A percentile compares a stretch with the other conserved stretches of the same genome.
Evolutionary conservation across 805 yeast species (phyloP).

Genomic region (Cyberlindnera saturnus): DNA sequence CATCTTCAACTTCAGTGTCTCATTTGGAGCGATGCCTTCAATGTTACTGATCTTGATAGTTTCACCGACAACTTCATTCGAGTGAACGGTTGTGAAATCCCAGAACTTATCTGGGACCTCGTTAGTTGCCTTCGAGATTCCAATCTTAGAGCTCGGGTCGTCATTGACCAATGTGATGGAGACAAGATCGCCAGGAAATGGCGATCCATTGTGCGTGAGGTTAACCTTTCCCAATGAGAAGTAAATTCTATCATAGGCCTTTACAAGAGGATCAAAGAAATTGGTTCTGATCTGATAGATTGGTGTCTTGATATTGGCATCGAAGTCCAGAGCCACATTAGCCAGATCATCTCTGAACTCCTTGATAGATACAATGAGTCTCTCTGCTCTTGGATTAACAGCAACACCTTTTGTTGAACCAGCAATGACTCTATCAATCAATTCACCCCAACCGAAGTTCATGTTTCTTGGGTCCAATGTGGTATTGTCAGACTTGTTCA

Average conservation of each 20-base stretch:
- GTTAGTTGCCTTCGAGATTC: constrained; percentile 65
- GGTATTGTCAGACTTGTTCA: constrained; percentile 32
- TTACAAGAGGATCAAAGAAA: constrained; percentile 57
- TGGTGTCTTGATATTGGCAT: constrained; percentile 38
- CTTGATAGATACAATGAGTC: constrained; percentile 61
- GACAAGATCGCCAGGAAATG: constrained; percentile 24
- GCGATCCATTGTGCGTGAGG: constrained; percentile 23
- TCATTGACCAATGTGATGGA: constrained; percentile 47
- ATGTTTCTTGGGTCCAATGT: constrained; percentile 30
- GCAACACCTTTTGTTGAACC: constrained; percentile 77
- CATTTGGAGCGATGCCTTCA: constrained; percentile 41
- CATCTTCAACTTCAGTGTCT: constrained; percentile 47
- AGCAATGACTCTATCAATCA: constrained; percentile 67
- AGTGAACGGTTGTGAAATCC: constrained; percentile 68
- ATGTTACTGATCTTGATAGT: constrained; percentile 58
- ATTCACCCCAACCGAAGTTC: constrained; percentile 86
- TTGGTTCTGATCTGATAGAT: constrained; percentile 61
- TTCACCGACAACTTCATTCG: constrained; percentile 71
- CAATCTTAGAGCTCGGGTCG: constrained; percentile 43
- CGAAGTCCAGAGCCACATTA: constrained; percentile 27
- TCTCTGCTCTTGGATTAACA: constrained; percentile 74
- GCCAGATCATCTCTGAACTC: constrained; percentile 52
- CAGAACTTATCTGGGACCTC: constrained; percentile 46
- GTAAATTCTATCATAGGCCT: constrained; percentile 54
- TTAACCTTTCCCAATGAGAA: constrained; percentile 48